Percentiles rank a stretch among this genome's conserved stretches.
Evolutionary conservation across 202 grass and related monocot genomes (phyloP).

Genomic region (Eragrostis tef): DNA sequence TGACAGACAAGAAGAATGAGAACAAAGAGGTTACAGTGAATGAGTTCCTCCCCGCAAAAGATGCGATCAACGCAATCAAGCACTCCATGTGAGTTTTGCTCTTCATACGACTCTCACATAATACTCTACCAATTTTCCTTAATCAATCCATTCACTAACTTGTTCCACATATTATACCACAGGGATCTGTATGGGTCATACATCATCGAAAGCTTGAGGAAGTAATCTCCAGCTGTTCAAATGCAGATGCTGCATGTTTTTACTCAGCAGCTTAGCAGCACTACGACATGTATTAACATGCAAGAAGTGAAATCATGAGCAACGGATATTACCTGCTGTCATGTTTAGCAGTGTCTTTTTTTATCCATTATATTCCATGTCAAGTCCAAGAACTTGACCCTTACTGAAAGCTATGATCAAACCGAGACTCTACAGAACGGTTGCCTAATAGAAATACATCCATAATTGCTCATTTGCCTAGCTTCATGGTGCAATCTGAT

Average conservation of each 20-base stretch:
- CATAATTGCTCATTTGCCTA: background rate
- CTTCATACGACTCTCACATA: constrained; percentile 5
- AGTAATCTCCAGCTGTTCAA: constrained; percentile 51
- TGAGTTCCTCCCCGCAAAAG: constrained; percentile 91
- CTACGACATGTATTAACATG: constrained; percentile 38
- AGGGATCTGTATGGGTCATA: constrained; percentile 92
- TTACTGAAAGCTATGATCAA: constrained; percentile 35
- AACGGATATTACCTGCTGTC: constrained; percentile 38
- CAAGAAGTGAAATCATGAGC: constrained; percentile 27
- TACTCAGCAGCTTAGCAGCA: constrained; percentile 2
- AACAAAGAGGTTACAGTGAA: constrained; percentile 98
- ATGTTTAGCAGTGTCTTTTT: constrained; percentile 36
- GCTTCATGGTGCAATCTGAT: background rate
- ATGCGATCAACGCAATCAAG: constrained; percentile 75
- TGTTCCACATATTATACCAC: constrained; percentile 25
- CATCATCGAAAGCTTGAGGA: constrained; percentile 85
- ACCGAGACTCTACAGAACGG: constrained; percentile 30
- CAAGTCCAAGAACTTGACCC: constrained; percentile 31
- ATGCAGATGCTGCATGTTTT: constrained; percentile 31
- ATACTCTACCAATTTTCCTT: constrained; percentile 6
- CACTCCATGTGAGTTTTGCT: constrained; percentile 83
- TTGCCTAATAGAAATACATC: constrained; percentile 37
- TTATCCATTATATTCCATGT: constrained; percentile 31
- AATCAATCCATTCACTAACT: background rate
- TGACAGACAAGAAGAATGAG: constrained; percentile 95